phyloP scores from a whole-genome alignment of 2,329 filamentous ascomycete genomes.

The Podosphaera xanthii region DNA sequence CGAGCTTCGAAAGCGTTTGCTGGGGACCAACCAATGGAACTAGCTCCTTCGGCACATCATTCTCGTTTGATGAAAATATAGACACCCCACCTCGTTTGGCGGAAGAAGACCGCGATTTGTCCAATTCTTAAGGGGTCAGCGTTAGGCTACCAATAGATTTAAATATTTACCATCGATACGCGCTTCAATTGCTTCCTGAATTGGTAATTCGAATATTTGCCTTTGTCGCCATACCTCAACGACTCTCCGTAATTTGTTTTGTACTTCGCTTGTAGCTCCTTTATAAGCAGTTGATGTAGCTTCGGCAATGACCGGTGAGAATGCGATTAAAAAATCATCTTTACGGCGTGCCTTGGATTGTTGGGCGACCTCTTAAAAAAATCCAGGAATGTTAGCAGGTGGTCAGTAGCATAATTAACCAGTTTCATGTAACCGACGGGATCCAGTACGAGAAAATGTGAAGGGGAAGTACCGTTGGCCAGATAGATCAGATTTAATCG shows the following conservation, averaged over 20 bases:
- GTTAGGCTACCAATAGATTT: neutral
- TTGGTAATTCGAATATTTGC: constrained; percentile 57
- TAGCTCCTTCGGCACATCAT: constrained; percentile 52
- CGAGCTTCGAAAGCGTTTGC: constrained; percentile 49
- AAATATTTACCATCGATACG: constrained; percentile 46
- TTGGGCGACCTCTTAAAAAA: constrained; percentile 60
- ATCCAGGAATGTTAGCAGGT: constrained; percentile 8
- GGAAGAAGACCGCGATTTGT: constrained; percentile 29
- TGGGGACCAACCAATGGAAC: constrained; percentile 52
- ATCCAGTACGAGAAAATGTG: neutral
- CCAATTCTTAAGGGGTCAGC: constrained; percentile 27
- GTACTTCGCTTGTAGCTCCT: constrained; percentile 63
- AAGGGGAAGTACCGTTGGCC: constrained; percentile 47
- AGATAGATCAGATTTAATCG: constrained; percentile 82
- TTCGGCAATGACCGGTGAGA: constrained; percentile 78
- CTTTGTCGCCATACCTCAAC: constrained; percentile 87
- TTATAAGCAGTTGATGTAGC: constrained; percentile 82
- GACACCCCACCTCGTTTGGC: constrained; percentile 39
- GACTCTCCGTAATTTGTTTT: constrained; percentile 68
- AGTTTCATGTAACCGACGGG: neutral
- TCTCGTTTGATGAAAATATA: constrained; percentile 38
- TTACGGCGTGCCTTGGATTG: constrained; percentile 86
- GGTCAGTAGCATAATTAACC: neutral
- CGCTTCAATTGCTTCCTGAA: constrained; percentile 61
- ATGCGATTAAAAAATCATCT: constrained; percentile 78